Conservation (phyloP, 176 grass and related monocot species). For the Aechmea fasciata region DNA sequence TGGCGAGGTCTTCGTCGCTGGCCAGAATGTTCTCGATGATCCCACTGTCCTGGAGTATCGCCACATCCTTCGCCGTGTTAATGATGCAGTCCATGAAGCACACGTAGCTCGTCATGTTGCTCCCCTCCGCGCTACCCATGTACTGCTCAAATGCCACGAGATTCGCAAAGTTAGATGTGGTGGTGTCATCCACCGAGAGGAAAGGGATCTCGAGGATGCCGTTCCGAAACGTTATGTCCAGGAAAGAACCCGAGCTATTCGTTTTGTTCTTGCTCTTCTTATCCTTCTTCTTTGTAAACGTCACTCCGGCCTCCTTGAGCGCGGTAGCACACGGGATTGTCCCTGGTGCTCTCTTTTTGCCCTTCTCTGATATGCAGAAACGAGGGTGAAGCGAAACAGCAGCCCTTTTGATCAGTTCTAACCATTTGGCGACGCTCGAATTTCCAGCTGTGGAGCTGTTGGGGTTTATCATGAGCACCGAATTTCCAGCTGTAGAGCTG, state of each 20-base stretch:
- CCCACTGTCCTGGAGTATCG: background rate
- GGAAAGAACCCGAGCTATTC: background rate
- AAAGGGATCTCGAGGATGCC: background rate
- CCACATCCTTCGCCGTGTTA: background rate
- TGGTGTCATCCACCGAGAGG: background rate
- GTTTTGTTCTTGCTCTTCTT: no score
- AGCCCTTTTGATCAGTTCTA: no score
- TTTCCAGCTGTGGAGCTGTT: no score
- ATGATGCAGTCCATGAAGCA: background rate
- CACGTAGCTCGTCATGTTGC: background rate
- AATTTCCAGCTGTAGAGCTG: background rate
- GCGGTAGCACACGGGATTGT: constrained; percentile 26
- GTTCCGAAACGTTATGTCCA: background rate
- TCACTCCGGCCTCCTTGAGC: constrained; percentile 31
- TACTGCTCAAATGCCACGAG: constrained; percentile 3
- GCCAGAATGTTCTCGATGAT: constrained; percentile 9
- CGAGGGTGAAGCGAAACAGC: no score
- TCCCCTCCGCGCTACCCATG: no score
- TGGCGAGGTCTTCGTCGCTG: constrained; percentile 2
- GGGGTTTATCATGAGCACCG: no score
- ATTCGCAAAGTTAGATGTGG: background rate
- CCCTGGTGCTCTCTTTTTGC: background rate
- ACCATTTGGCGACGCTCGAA: no score
- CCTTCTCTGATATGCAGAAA: no score
- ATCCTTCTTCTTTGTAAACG: background rate